Conservation (phyloP, 2,329 filamentous ascomycete genomes). For the Stemphylium beticola region DNA sequence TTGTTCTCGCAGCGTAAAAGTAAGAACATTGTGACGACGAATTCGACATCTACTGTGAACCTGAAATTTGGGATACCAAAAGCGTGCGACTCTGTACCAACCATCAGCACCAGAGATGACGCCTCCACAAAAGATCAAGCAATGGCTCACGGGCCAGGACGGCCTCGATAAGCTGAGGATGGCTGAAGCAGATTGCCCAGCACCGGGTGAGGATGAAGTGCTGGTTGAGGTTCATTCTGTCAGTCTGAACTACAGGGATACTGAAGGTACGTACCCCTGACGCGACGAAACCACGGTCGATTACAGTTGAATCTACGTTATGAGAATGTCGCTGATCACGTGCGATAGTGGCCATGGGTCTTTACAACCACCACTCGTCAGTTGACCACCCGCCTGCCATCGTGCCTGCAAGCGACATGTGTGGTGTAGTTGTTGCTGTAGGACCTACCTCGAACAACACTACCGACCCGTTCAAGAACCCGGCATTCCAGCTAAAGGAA, state of each 20-base stretch:
- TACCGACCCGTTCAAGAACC: constrained; percentile 54
- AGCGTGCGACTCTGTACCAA: constrained; percentile 17
- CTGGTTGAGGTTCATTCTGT: constrained; percentile 60
- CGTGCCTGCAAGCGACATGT: constrained; percentile 74
- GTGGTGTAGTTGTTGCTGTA: constrained; percentile 63
- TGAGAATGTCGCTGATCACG: constrained; percentile 9
- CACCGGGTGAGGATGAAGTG: constrained; percentile 52
- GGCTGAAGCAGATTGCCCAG: constrained; percentile 42
- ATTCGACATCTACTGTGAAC: constrained; percentile 14
- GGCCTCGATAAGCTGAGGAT: constrained; percentile 51
- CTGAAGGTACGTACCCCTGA: constrained; percentile 44
- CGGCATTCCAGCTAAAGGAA: constrained; percentile 35
- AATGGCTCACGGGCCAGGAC: constrained; percentile 53
- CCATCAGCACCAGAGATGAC: constrained; percentile 24
- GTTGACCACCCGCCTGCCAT: constrained; percentile 53
- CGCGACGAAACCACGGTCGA: neutral
- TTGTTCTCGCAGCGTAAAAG: constrained; percentile 30
- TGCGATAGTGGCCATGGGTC: constrained; percentile 65
- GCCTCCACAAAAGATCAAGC: constrained; percentile 43
- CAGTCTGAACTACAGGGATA: constrained; percentile 62
- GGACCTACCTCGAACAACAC: constrained; percentile 50
- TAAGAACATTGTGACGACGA: constrained; percentile 15
- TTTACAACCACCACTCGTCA: constrained; percentile 70
- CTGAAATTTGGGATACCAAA: constrained; percentile 8
- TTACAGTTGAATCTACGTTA: neutral